phyloP scores from a whole-genome alignment of 2,329 filamentous ascomycete species.

The Beauveria australis region DNA sequence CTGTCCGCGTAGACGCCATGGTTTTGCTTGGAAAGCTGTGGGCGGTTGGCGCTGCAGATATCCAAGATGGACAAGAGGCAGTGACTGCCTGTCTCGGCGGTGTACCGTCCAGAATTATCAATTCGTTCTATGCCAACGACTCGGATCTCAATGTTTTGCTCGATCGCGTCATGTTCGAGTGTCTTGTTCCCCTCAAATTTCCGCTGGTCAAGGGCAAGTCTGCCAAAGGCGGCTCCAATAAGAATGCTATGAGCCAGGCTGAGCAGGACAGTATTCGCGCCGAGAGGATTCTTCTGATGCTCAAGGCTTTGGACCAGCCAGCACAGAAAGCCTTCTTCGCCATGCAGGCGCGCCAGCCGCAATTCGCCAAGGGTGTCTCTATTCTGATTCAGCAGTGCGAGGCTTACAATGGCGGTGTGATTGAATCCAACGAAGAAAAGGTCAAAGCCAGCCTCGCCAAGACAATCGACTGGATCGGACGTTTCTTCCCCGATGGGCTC shows the following conservation, averaged over 20 bases:
- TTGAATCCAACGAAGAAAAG: conserved; percentile 61
- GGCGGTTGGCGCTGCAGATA: conserved; percentile 86
- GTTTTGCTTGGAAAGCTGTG: conserved; percentile 76
- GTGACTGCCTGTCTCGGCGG: conserved; percentile 68
- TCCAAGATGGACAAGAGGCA: conserved; percentile 71
- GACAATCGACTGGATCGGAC: conserved; percentile 64
- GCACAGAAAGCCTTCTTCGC: conserved; percentile 85
- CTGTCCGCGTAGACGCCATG: conserved; percentile 81
- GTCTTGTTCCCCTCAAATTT: conserved; percentile 80
- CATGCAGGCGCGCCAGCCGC: conserved; percentile 69
- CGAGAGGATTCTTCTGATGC: conserved; percentile 74
- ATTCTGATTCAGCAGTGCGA: conserved; percentile 81
- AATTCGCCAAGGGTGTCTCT: conserved; percentile 63
- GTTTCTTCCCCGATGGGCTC: conserved; percentile 66
- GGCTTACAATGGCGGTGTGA: conserved; percentile 78
- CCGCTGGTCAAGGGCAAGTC: conserved; percentile 56
- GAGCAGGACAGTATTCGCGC: conserved; percentile 72
- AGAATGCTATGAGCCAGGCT: conserved; percentile 35
- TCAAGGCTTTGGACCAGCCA: conserved; percentile 67
- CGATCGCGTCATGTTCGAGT: conserved; percentile 79
- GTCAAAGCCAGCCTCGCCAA: conserved; percentile 63
- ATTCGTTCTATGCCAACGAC: conserved; percentile 86
- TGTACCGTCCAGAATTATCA: conserved; percentile 78
- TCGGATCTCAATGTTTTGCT: conserved; percentile 75
- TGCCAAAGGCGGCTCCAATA: conserved; percentile 51